Conservation (phyloP, 306 rosid species). For the Sophora flavescens region DNA sequence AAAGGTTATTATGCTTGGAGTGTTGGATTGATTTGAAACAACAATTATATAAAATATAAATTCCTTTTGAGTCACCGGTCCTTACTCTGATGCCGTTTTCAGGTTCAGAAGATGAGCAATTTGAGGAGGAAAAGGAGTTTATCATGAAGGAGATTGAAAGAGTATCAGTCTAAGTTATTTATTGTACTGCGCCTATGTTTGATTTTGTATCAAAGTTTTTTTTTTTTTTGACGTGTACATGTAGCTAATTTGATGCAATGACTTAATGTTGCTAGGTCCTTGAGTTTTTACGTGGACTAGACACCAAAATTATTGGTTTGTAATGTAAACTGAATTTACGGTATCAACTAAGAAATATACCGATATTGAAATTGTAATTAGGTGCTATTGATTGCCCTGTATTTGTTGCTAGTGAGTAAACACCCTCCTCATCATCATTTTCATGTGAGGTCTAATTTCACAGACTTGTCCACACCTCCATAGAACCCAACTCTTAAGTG, state of each 20-base stretch:
- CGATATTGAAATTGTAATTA: background rate
- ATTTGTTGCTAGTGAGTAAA: background rate
- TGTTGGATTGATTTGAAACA: conserved; percentile 21
- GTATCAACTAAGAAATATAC: conserved; percentile 27
- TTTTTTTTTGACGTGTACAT: conserved; percentile 24
- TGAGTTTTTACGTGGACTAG: conserved; percentile 33
- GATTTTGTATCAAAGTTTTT: conserved; percentile 38
- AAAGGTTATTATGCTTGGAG: conserved; percentile 64
- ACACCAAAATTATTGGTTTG: conserved; percentile 23
- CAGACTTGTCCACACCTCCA: too few relatives aligned
- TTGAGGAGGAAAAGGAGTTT: conserved; percentile 92
- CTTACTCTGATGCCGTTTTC: conserved; percentile 37
- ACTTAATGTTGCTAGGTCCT: conserved; percentile 44
- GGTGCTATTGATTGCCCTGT: background rate
- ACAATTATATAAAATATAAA: background rate
- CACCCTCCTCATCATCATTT: conserved; percentile 14
- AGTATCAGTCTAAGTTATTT: conserved; percentile 51
- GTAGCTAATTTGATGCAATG: conserved; percentile 40
- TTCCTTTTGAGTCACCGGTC: background rate
- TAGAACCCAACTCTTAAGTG: too few relatives aligned
- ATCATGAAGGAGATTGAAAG: conserved; percentile 81
- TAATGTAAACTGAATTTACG: conserved; percentile 22
- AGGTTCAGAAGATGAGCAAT: conserved; percentile 98
- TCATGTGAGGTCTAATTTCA: background rate
- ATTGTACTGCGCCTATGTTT: conserved; percentile 34